Conservation (phyloP, 164 flowering plant species). For the Vitis amurensis region DNA sequence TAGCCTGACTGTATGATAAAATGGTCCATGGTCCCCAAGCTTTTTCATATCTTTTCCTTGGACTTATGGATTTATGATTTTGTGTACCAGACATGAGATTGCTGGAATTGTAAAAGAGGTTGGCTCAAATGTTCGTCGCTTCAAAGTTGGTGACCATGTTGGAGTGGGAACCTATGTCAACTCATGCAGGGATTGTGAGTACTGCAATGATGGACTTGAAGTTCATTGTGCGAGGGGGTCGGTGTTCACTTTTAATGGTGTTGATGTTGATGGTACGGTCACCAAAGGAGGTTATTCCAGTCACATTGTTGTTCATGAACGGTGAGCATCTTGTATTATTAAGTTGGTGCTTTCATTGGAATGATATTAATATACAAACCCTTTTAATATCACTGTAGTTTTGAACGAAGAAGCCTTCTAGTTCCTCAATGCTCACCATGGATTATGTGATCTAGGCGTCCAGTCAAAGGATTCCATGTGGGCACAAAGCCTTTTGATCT, state of each 20-base stretch:
- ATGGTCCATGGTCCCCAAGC: neutral
- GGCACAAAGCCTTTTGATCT: too few species aligned
- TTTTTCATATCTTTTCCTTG: neutral
- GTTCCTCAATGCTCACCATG: too few species aligned
- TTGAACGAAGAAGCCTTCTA: too few species aligned
- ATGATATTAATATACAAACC: neutral
- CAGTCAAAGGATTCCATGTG: too few species aligned
- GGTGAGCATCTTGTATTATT: neutral
- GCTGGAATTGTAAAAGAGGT: constrained; percentile 9
- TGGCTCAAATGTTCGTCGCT: constrained; percentile 1
- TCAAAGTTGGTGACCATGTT: constrained; percentile 12
- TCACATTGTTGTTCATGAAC: constrained; percentile 7
- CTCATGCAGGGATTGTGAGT: constrained; percentile 5
- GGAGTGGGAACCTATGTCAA: constrained; percentile 7
- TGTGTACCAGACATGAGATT: constrained; percentile 8
- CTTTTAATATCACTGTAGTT: too few species aligned
- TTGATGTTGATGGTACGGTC: constrained; percentile 4
- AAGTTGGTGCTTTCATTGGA: neutral
- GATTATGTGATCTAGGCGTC: too few species aligned
- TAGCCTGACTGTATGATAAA: neutral
- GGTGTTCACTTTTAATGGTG: constrained; percentile 4
- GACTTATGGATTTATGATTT: neutral
- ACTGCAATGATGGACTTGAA: constrained; percentile 4
- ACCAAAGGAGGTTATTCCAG: constrained; percentile 7
- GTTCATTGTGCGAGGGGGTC: neutral